Evolutionary conservation across 2,329 filamentous ascomycete genomes (phyloP).

Genomic region (Fusarium sambucinum): DNA sequence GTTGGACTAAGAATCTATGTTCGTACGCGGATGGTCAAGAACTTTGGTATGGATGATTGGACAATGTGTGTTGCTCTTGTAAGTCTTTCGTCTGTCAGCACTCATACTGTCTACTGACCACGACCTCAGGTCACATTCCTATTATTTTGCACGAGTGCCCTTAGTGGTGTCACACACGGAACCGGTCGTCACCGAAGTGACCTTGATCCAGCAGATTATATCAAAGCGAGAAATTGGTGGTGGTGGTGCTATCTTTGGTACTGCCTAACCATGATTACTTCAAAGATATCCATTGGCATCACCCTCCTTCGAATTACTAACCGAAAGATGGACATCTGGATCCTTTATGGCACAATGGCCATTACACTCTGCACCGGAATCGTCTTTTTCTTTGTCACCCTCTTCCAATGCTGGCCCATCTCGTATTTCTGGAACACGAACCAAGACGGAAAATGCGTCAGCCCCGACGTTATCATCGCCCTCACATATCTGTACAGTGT

Average conservation of each 20-base stretch:
- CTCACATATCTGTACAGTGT: conserved; percentile 66
- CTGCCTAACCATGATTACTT: conserved; percentile 53
- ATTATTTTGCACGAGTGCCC: conserved; percentile 52
- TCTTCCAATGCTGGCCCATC: conserved; percentile 57
- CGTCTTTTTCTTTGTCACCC: conserved; percentile 57
- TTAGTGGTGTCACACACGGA: conserved; percentile 55
- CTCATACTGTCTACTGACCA: too few species aligned
- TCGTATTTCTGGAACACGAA: conserved; percentile 57
- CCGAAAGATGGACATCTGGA: conserved; percentile 50
- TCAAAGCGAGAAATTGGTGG: conserved; percentile 54
- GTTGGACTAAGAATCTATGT: conserved; percentile 52
- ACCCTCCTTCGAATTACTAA: conserved; percentile 58
- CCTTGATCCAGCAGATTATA: conserved; percentile 44
- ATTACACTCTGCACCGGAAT: conserved; percentile 54
- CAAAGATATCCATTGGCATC: conserved; percentile 59
- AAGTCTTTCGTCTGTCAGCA: background rate
- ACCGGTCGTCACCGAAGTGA: conserved; percentile 56
- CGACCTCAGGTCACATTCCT: conserved; percentile 52
- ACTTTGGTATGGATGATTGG: conserved; percentile 57
- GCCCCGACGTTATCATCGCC: conserved; percentile 60
- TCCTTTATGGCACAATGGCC: conserved; percentile 54
- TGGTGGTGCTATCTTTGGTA: conserved; percentile 57
- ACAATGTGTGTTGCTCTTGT: conserved; percentile 55
- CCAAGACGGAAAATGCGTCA: conserved; percentile 54
- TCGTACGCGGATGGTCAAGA: conserved; percentile 52